Conservation (phyloP, 2,329 filamentous ascomycete genomes). For the Dactylellina drechsleri region DNA sequence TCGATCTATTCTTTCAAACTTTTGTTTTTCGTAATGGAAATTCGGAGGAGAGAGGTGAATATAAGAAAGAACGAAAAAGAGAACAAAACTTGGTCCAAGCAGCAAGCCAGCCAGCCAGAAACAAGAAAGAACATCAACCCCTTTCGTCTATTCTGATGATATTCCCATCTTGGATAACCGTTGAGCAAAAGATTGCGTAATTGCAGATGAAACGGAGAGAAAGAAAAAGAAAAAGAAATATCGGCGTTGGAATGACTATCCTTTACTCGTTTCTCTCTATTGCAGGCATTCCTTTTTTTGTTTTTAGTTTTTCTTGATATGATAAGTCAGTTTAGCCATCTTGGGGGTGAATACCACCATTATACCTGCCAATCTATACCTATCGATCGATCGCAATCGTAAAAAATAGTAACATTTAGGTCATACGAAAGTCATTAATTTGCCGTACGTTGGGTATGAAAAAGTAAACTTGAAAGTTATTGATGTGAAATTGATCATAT, state of each 20-base stretch:
- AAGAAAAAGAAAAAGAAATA: background rate
- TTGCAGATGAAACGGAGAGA: constrained; percentile 5
- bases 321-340: too few relatives aligned
- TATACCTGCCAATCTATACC: too few relatives aligned
- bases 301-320: background rate
- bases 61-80: background rate
- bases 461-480: too few relatives aligned
- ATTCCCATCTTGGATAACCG: background rate
- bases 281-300: background rate
- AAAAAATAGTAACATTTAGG: too few relatives aligned
- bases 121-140: background rate
- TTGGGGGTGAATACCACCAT: too few relatives aligned
- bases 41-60: background rate
- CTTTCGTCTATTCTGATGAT: too few relatives aligned
- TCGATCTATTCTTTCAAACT: too few relatives aligned
- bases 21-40: background rate
- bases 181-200: constrained; percentile 9
- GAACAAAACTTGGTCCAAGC: too few relatives aligned
- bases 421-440: too few relatives aligned
- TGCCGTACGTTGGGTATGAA: too few relatives aligned
- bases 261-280: background rate
- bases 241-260: constrained; percentile 4
- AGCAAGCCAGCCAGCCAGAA: background rate
- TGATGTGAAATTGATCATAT: too few relatives aligned
- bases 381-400: too few relatives aligned